phyloP scores from a whole-genome alignment of 2,329 filamentous ascomycete species.

The Cryphonectria naterciae region DNA sequence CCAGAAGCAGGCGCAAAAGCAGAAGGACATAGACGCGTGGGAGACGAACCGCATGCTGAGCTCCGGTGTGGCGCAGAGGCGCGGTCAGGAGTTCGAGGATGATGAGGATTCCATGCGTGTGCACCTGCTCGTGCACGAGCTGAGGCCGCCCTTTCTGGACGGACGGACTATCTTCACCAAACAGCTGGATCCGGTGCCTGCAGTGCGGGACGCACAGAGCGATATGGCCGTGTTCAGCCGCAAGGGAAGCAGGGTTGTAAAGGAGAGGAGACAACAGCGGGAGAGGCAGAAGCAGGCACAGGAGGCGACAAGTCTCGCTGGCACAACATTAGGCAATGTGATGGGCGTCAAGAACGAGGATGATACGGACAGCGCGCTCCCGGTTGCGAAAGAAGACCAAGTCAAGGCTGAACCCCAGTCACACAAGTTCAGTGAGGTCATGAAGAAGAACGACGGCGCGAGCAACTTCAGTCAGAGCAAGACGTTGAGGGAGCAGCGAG shows the following conservation, averaged over 20 bases:
- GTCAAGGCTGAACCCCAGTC: conserved; percentile 39
- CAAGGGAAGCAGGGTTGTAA: conserved; percentile 91
- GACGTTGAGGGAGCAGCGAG: conserved; percentile 84
- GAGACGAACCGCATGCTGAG: conserved; percentile 98
- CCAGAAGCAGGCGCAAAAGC: conserved; percentile 78
- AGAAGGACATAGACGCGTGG: conserved; percentile 96
- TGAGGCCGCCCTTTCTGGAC: conserved; percentile 92
- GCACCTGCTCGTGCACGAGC: conserved; percentile 89
- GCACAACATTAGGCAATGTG: conserved; percentile 89
- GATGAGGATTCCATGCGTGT: conserved; percentile 89
- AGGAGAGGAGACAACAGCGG: conserved; percentile 86
- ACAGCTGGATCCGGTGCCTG: conserved; percentile 91
- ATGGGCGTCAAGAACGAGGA: conserved; percentile 97
- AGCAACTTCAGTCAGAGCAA: conserved; percentile 95
- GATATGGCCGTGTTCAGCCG: conserved; percentile 98
- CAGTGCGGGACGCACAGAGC: conserved; percentile 90
- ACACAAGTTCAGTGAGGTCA: conserved; percentile 85
- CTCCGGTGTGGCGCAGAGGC: conserved; percentile 89
- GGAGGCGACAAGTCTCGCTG: conserved; percentile 89
- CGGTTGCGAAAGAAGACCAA: conserved; percentile 73
- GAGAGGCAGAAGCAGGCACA: conserved; percentile 94
- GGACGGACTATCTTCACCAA: conserved; percentile 96
- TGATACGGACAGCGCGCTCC: conserved; percentile 85
- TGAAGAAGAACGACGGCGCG: conserved; percentile 84
- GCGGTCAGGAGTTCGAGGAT: conserved; percentile 80